Conservation (phyloP, 2,329 filamentous ascomycete species). For the Pseudodiploospora longispora region DNA sequence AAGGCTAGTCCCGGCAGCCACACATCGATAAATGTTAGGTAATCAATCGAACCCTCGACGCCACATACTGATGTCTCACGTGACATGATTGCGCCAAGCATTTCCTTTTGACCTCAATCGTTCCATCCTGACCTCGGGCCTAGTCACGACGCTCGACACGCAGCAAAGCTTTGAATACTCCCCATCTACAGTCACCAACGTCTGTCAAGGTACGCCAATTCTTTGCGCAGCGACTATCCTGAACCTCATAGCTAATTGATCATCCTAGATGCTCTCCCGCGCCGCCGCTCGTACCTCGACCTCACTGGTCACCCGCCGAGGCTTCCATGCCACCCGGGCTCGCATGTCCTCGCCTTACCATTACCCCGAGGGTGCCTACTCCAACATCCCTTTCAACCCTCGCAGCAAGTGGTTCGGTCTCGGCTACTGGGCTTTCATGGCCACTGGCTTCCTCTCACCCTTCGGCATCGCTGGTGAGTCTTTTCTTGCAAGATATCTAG, state of each 20-base stretch:
- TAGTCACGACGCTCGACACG: conserved; percentile 17
- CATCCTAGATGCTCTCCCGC: conserved; percentile 71
- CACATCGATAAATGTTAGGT: not conserved
- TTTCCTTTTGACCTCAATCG: conserved; percentile 25
- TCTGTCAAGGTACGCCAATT: conserved; percentile 18
- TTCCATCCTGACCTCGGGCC: conserved; percentile 21
- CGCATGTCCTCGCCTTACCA: conserved; percentile 89
- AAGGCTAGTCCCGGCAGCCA: conserved; percentile 9
- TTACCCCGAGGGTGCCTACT: conserved; percentile 92
- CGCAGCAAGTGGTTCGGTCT: conserved; percentile 76
- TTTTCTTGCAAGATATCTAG: conserved; percentile 9
- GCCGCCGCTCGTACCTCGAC: conserved; percentile 57
- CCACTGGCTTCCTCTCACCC: conserved; percentile 49
- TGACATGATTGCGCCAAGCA: conserved; percentile 12
- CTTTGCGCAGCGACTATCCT: not conserved
- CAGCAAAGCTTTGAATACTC: conserved; percentile 16
- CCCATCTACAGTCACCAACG: conserved; percentile 14
- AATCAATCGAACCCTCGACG: not conserved
- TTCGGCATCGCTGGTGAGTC: conserved; percentile 56
- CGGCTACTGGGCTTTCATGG: conserved; percentile 70
- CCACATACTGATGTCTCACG: conserved; percentile 10
- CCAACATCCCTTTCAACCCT: conserved; percentile 96
- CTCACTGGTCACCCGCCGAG: conserved; percentile 72
- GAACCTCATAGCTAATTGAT: conserved; percentile 32
- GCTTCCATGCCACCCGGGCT: conserved; percentile 84